A percentile compares a stretch with the other conserved stretches of the same genome.
phyloP scores from a whole-genome alignment of 306 rosid genomes.

The Cajanus cajan region DNA sequence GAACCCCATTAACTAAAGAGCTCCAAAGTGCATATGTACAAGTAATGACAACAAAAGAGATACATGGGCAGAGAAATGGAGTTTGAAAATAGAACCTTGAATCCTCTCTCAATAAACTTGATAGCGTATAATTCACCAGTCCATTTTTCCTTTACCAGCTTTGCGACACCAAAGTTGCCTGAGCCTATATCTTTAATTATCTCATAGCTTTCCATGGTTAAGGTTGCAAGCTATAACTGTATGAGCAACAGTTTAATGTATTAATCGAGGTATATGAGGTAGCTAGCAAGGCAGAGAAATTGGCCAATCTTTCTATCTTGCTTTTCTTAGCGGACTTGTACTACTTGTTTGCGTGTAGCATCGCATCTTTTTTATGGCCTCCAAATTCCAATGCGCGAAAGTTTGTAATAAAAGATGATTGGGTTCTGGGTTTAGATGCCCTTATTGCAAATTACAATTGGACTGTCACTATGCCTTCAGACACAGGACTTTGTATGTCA shows the following conservation, averaged over 20 bases:
- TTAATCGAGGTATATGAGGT: neutral
- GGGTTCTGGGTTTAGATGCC: slow-evolving; percentile 28
- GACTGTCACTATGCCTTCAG: slow-evolving; percentile 25
- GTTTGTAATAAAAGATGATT: slow-evolving; percentile 22
- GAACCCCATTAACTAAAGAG: neutral
- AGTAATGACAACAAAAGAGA: neutral
- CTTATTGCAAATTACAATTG: slow-evolving; percentile 27
- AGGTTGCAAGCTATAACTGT: neutral
- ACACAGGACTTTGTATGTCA: slow-evolving; percentile 23
- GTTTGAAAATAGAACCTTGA: slow-evolving; percentile 50
- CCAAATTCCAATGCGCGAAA: slow-evolving; percentile 40
- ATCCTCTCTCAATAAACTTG: slow-evolving; percentile 91
- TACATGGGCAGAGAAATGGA: neutral
- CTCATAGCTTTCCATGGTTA: slow-evolving; percentile 80
- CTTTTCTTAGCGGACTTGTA: slow-evolving; percentile 21
- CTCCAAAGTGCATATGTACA: neutral
- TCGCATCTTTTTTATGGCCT: slow-evolving; percentile 35
- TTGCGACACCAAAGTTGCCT: slow-evolving; percentile 96
- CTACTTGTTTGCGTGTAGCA: slow-evolving; percentile 41
- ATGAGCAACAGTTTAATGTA: neutral
- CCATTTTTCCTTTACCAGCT: slow-evolving; percentile 73
- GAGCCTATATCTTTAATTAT: slow-evolving; percentile 85
- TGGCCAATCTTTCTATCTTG: slow-evolving; percentile 4
- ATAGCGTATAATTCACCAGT: slow-evolving; percentile 79
- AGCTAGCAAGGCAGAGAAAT: neutral